Base-by-base conservation (phyloP, 805 yeast species). In the Lachancea meyersii region DNA sequence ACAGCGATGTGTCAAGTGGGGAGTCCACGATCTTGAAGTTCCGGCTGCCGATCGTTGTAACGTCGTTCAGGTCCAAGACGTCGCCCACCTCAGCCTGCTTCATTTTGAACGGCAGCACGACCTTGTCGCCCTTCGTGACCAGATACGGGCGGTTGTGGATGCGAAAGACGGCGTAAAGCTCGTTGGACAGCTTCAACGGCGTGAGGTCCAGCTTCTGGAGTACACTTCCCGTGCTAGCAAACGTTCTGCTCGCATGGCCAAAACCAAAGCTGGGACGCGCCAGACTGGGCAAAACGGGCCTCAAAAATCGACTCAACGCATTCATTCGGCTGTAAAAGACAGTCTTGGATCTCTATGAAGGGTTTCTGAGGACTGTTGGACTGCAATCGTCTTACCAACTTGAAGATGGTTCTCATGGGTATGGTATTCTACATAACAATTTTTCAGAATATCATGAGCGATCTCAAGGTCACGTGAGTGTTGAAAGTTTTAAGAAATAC, bases 121-220 rank as follows among this genome's bases (percentile, higher is more conserved):
- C 75, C 50, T 72, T 75, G 63, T 93, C 99, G 18, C 99, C 99
- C 51, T 81, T 77, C 20, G 97, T 88, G 14, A 93, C 93, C 48
- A 93, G 69, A 57, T 86, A 88, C 33, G 93, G 86, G 64, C 87
- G 79, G 63, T 82, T 78, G 68, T 87, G 93, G 30, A 93, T 75
- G 52, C 77, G 79, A 51, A 91, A 74, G 7, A 86, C 72, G 35
- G 97, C 97, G 59, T 87, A 93, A 24, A 91, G 65, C 48, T 76
- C 77, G 47, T 77, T 76, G 42, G 82, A 79, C 40, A 77, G 73
- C 56, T 81, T 86, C 47, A 88, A 67, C 2, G 86, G 80, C 0
- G 77, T 64, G 41, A 79, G 63, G 54, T 79, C 82, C 21, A 50
- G 4, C n/a, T 36, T 41, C n/a, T 42, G 39, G 17, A 23, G n/a